phyloP scores from a whole-genome alignment of 305 asterid species.

The Coffea humblotiana region DNA sequence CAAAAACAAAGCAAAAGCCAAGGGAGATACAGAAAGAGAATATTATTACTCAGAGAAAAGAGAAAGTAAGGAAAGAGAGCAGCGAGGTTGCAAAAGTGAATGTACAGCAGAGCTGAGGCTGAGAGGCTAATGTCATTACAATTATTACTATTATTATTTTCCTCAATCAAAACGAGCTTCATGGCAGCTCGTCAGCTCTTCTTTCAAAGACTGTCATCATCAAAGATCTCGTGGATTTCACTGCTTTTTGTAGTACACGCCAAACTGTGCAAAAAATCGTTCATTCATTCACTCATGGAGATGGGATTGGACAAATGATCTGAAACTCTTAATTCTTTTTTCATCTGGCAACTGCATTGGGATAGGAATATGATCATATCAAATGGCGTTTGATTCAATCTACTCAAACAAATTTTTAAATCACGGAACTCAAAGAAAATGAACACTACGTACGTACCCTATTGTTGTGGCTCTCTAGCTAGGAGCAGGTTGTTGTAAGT shows the following conservation, averaged over 20 bases:
- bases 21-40: constrained; percentile 46
- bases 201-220: neutral
- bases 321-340: constrained; percentile 16
- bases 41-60: constrained; percentile 54
- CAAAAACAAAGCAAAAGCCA: constrained; percentile 50
- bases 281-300: constrained; percentile 22
- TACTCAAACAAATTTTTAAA: neutral
- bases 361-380: neutral
- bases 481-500: constrained; percentile 10
- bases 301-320: constrained; percentile 32
- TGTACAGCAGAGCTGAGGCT: neutral
- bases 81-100: neutral
- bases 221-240: constrained; percentile 29
- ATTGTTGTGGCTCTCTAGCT: neutral
- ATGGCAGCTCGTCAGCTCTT: neutral
- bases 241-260: constrained; percentile 30
- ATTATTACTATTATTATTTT: neutral
- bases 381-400: neutral
- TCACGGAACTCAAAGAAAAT: neutral
- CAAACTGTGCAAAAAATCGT: constrained; percentile 21
- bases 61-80: constrained; percentile 30
- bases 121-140: neutral
- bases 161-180: neutral
- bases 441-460: neutral
- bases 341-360: constrained; percentile 7